These are phyloP conservation scores for Jatropha curcas DNA, from an alignment of 345 rosid species.

Conservation along the genomic window DNA sequence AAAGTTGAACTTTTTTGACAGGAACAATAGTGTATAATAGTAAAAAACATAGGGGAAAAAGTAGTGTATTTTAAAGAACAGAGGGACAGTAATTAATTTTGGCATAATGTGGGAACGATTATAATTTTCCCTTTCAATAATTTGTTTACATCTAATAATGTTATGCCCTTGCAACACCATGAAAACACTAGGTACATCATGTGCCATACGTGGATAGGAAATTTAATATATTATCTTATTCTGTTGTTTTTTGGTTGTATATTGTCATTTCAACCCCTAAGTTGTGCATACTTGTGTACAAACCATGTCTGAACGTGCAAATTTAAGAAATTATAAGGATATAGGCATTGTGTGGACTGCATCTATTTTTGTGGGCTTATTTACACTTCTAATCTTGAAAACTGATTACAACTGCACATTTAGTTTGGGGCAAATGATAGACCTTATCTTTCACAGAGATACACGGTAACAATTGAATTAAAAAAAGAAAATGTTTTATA, in stretches of 20 bases:
- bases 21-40: too few relatives aligned
- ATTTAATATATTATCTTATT: neutral
- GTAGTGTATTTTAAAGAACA: too few relatives aligned
- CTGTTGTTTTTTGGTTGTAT: neutral
- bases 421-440: neutral
- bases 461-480: neutral
- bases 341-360: neutral
- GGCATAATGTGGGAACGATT: too few relatives aligned
- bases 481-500: neutral
- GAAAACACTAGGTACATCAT: neutral
- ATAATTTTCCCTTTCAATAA: too few relatives aligned
- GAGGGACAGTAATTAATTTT: too few relatives aligned
- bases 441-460: neutral
- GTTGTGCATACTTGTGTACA: too few relatives aligned
- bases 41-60: too few relatives aligned
- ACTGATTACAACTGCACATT: neutral
- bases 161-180: neutral
- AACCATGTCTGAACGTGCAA: neutral
- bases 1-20: too few relatives aligned
- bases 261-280: neutral
- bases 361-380: neutral
- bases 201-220: neutral
- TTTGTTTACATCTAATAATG: neutral
- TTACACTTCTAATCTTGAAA: neutral
- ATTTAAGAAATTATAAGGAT: neutral